Evolutionary conservation across 1,284 basidiomycete species (phyloP).

Genomic region (Volvariella volvacea): DNA sequence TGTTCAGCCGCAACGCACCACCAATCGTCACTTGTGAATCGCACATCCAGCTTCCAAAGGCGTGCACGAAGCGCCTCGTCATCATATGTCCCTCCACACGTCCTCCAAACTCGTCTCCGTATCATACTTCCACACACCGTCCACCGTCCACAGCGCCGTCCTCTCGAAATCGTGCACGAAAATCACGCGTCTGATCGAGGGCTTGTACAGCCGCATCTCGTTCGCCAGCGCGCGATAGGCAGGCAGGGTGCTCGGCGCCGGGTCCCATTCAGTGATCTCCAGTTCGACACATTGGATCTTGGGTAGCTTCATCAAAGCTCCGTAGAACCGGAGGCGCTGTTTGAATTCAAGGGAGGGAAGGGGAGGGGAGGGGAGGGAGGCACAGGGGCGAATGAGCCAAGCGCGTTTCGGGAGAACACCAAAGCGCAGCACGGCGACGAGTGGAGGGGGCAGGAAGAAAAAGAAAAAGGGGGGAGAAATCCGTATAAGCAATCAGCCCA

Average conservation of each 20-base stretch:
- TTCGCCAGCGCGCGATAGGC: conserved; percentile 50
- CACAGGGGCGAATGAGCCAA: too few relatives aligned
- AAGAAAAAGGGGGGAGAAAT: too few relatives aligned
- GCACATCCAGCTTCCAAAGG: too few relatives aligned
- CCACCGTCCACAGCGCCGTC: conserved; percentile 36
- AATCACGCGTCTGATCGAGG: conserved; percentile 39
- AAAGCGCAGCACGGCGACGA: too few relatives aligned
- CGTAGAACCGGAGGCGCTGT: conserved; percentile 43
- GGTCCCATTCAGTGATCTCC: conserved; percentile 58
- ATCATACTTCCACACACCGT: conserved; percentile 36
- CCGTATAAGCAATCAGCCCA: background rate
- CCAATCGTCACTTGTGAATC: too few relatives aligned
- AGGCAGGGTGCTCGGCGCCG: conserved; percentile 39
- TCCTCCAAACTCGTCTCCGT: conserved; percentile 34
- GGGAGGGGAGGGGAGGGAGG: too few relatives aligned
- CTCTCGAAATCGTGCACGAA: conserved; percentile 59
- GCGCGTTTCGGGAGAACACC: too few relatives aligned
- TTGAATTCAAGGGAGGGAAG: too few relatives aligned
- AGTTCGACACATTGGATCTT: conserved; percentile 49
- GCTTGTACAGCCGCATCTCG: conserved; percentile 54
- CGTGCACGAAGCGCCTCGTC: background rate
- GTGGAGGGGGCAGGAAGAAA: too few relatives aligned
- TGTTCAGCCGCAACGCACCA: too few relatives aligned
- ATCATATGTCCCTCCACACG: conserved; percentile 46
- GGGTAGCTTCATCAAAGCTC: conserved; percentile 43